A percentile compares a stretch with the other conserved stretches of the same genome.
phyloP scores from a whole-genome alignment of 1,139 yeast species.

The Waltiozyma solani region DNA sequence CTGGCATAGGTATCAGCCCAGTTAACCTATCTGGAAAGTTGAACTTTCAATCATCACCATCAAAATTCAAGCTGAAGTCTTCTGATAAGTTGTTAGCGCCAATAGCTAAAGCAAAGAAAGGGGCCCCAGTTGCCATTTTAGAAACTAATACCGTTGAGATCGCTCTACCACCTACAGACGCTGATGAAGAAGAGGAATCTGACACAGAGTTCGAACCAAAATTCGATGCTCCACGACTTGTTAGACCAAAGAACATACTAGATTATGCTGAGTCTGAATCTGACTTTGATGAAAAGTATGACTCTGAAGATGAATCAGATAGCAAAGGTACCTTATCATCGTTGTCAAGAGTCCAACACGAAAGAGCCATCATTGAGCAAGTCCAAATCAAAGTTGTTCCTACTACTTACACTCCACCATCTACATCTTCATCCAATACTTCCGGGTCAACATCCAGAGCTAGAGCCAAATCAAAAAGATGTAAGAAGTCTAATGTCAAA shows the following conservation, averaged over 20 bases:
- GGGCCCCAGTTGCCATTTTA: no score
- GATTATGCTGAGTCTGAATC: not conserved
- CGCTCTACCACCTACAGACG: not conserved
- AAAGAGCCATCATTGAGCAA: not conserved
- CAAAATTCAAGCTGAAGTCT: no score
- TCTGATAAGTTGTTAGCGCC: no score
- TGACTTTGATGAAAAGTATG: not conserved
- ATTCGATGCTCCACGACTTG: no score
- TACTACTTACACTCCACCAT: not conserved
- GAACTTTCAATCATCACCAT: no score
- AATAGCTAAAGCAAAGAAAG: no score
- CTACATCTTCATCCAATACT: constrained; percentile 1
- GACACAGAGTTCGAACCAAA: no score
- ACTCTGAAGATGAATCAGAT: not conserved
- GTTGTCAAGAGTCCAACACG: not conserved
- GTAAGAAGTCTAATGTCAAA: not conserved
- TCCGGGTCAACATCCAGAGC: not conserved
- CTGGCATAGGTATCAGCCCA: no score
- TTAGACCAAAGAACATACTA: no score
- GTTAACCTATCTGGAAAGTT: no score
- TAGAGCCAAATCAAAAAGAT: constrained; percentile 3
- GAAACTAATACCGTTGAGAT: not conserved
- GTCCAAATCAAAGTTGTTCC: not conserved
- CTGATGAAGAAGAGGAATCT: not conserved
- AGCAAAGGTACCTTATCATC: not conserved